A percentile compares a stretch with the other conserved stretches of the same genome.
Evolutionary conservation across 352 stramenopile species (phyloP).

Genomic region (Globisporangium takayamanum): DNA sequence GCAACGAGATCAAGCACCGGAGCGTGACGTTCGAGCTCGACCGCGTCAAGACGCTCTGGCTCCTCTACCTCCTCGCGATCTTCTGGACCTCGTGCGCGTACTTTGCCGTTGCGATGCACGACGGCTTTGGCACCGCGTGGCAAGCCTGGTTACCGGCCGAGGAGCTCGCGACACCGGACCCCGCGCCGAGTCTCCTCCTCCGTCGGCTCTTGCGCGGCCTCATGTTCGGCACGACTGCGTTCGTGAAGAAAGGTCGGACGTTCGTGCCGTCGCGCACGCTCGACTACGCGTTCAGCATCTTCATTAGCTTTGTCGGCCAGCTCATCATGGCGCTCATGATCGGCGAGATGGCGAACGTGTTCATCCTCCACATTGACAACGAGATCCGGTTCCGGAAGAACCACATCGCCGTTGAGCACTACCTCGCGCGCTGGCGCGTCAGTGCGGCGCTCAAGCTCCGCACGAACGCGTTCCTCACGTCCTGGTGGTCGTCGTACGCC

Average conservation of each 20-base stretch:
- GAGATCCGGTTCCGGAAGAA: slow-evolving; percentile 70
- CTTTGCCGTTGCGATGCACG: slow-evolving; percentile 48
- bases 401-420: slow-evolving; percentile 51
- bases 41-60: slow-evolving; percentile 40
- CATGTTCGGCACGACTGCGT: slow-evolving; percentile 43
- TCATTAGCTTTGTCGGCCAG: slow-evolving; percentile 45
- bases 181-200: slow-evolving; percentile 24
- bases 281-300: slow-evolving; percentile 43
- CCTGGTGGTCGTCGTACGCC: slow-evolving; percentile 52
- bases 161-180: slow-evolving; percentile 20
- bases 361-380: slow-evolving; percentile 53
- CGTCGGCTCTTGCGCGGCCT: slow-evolving; percentile 41
- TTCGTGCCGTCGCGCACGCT: slow-evolving; percentile 35
- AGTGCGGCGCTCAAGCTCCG: slow-evolving; percentile 30
- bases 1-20: slow-evolving; percentile 51
- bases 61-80: slow-evolving; percentile 51
- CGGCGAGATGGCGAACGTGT: slow-evolving; percentile 58
- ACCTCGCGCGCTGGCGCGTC: slow-evolving; percentile 33
- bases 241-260: slow-evolving; percentile 54
- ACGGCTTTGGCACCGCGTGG: slow-evolving; percentile 44
- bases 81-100: slow-evolving; percentile 64
- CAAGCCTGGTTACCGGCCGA: slow-evolving; percentile 41
- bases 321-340: slow-evolving; percentile 77
- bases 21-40: slow-evolving; percentile 58
- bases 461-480: slow-evolving; percentile 36